Percentiles rank a stretch among this genome's conserved stretches.
Conservation (phyloP, 345 rosid genomes). For the Trapa bicornis region DNA sequence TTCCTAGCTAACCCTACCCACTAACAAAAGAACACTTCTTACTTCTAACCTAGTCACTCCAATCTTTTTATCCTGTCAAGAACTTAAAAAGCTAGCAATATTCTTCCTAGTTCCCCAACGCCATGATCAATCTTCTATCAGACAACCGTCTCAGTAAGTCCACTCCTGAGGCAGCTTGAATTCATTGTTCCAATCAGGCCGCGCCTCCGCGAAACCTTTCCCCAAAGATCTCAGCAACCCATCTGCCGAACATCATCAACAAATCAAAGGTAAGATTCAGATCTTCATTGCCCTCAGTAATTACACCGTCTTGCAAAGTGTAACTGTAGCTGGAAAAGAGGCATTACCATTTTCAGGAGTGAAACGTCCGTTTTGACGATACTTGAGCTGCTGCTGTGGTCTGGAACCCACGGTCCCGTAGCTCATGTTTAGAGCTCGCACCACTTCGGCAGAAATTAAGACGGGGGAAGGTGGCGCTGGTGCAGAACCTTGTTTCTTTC, state of each 20-base stretch:
- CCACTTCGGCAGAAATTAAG: slow-evolving; percentile 66
- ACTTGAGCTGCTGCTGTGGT: slow-evolving; percentile 13
- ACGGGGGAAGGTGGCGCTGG: slow-evolving; percentile 30
- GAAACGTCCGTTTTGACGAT: slow-evolving; percentile 16
- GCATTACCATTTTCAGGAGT: slow-evolving; percentile 7
- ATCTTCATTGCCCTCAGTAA: neutral
- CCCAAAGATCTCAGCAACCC: slow-evolving; percentile 9
- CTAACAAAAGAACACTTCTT: neutral
- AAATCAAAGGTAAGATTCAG: too few species aligned
- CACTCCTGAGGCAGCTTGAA: slow-evolving; percentile 51
- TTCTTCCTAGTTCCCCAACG: neutral
- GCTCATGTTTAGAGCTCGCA: slow-evolving; percentile 60
- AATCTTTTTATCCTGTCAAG: neutral
- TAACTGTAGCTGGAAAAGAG: neutral
- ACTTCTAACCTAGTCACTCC: neutral
- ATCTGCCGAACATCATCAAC: slow-evolving; percentile 6
- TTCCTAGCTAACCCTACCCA: neutral
- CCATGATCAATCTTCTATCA: neutral
- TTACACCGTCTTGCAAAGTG: neutral
- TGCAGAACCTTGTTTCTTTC: slow-evolving; percentile 48
- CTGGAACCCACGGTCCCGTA: slow-evolving; percentile 12
- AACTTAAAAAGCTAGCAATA: neutral
- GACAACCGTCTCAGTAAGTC: slow-evolving; percentile 32
- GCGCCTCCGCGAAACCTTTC: slow-evolving; percentile 3
- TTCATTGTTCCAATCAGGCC: slow-evolving; percentile 11